Percentiles rank a stretch among this genome's conserved stretches.
phyloP scores from a whole-genome alignment of 2,329 filamentous ascomycete species.

The Tolypocladium inflatum region DNA sequence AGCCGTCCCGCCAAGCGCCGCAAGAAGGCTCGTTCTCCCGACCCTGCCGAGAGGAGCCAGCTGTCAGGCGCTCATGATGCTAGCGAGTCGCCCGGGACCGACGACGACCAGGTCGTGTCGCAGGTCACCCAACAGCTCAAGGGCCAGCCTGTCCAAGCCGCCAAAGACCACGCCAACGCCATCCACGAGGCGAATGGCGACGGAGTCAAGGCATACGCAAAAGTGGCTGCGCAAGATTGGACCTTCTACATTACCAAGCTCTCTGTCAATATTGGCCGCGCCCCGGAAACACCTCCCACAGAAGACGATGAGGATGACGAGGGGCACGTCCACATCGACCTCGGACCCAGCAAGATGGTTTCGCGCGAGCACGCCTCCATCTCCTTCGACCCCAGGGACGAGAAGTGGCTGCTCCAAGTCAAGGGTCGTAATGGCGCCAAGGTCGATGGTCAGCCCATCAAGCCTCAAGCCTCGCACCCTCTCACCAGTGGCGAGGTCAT shows the following conservation, averaged over 20 bases:
- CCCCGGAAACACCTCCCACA: conserved; percentile 39
- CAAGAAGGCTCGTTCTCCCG: conserved; percentile 36
- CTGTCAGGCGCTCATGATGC: conserved; percentile 21
- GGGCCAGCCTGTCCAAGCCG: conserved; percentile 44
- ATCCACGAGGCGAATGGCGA: conserved; percentile 53
- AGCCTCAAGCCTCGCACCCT: conserved; percentile 53
- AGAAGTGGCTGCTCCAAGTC: conserved; percentile 75
- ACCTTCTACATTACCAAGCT: conserved; percentile 73
- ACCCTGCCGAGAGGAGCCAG: conserved; percentile 4
- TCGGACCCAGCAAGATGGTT: conserved; percentile 75
- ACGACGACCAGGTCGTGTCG: conserved; percentile 47
- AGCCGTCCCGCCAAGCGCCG: conserved; percentile 54
- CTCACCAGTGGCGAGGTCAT: conserved; percentile 84
- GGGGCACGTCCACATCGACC: conserved; percentile 69
- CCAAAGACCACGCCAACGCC: conserved; percentile 52
- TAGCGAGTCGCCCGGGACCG: conserved; percentile 28
- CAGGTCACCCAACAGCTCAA: conserved; percentile 45
- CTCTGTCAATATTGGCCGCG: conserved; percentile 67
- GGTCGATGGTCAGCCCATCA: conserved; percentile 65
- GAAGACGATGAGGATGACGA: conserved; percentile 33
- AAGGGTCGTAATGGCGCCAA: conserved; percentile 89
- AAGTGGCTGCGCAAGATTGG: conserved; percentile 74
- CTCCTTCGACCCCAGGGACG: conserved; percentile 57
- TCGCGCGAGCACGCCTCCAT: conserved; percentile 71
- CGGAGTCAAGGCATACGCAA: conserved; percentile 67